Conservation (phyloP, 768 basidiomycete species). For the Hericium coralloides region DNA sequence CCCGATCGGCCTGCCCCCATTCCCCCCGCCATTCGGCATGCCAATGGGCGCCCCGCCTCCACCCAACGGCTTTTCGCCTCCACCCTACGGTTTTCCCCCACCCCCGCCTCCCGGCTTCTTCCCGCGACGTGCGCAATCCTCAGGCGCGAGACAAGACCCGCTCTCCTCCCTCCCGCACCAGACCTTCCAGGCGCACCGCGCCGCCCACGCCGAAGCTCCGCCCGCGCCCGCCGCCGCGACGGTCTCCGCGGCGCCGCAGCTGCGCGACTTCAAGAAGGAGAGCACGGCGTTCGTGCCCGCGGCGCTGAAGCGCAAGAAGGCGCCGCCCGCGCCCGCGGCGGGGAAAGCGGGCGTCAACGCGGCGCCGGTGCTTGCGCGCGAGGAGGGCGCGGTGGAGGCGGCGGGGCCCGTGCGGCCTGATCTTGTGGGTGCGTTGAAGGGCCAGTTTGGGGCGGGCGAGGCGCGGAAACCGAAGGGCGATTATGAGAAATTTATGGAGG, state of each 20-base stretch:
- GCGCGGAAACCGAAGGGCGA: slow-evolving; percentile 42
- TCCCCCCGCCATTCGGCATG: slow-evolving; percentile 4
- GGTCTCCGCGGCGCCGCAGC: slow-evolving; percentile 75
- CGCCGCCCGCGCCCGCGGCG: slow-evolving; percentile 23
- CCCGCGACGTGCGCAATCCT: slow-evolving; percentile 41
- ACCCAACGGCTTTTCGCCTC: slow-evolving; percentile 2
- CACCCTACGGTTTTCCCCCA: neutral
- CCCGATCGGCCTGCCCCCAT: slow-evolving; percentile 4
- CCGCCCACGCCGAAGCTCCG: slow-evolving; percentile 26
- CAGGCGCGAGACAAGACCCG: slow-evolving; percentile 62
- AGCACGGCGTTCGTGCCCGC: slow-evolving; percentile 87
- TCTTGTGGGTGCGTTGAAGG: slow-evolving; percentile 51
- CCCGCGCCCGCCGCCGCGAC: slow-evolving; percentile 43
- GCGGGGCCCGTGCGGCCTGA: slow-evolving; percentile 46
- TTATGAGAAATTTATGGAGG: slow-evolving; percentile 70
- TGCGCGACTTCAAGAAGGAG: slow-evolving; percentile 93
- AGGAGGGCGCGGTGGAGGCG: slow-evolving; percentile 18
- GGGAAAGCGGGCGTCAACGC: slow-evolving; percentile 3
- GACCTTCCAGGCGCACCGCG: slow-evolving; percentile 69
- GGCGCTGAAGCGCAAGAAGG: slow-evolving; percentile 64
- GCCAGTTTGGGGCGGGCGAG: slow-evolving; percentile 41
- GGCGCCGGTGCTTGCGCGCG: slow-evolving; percentile 25
- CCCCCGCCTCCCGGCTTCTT: slow-evolving; percentile 44
- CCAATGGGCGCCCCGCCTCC: slow-evolving; percentile 12
- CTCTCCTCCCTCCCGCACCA: slow-evolving; percentile 67